Conservation (phyloP, 2,329 filamentous ascomycete genomes). For the Purpureocillium takamizusanense region DNA sequence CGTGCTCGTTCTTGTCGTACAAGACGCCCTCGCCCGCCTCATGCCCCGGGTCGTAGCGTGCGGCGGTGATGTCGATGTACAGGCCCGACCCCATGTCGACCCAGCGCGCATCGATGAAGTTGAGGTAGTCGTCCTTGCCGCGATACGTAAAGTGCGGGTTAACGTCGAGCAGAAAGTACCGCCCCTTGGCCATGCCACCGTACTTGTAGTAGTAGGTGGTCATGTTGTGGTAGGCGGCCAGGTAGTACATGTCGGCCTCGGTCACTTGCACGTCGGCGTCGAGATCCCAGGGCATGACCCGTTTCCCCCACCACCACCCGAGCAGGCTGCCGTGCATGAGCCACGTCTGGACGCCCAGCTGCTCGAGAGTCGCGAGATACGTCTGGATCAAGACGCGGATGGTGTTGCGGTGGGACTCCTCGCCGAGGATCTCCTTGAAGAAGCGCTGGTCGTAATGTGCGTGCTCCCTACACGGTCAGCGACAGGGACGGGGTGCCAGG, state of each 20-base stretch:
- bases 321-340: conserved; percentile 76
- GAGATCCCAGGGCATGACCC: conserved; percentile 67
- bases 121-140: conserved; percentile 25
- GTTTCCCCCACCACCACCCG: conserved; percentile 78
- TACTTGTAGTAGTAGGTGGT: conserved; percentile 35
- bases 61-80: conserved; percentile 43
- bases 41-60: conserved; percentile 37
- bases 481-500: neutral
- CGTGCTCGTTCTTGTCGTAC: conserved; percentile 41
- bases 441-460: conserved; percentile 28
- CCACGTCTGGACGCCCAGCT: conserved; percentile 67
- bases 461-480: neutral
- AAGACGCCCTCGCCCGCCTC: conserved; percentile 33
- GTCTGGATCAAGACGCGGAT: conserved; percentile 61
- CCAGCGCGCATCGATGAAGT: conserved; percentile 40
- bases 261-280: conserved; percentile 70
- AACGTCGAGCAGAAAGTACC: conserved; percentile 39
- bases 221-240: conserved; percentile 61
- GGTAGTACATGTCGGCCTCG: conserved; percentile 53
- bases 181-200: conserved; percentile 24
- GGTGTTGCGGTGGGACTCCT: conserved; percentile 51
- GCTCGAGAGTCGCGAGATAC: conserved; percentile 59
- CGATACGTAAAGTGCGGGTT: conserved; percentile 33
- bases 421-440: conserved; percentile 26
- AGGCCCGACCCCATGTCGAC: conserved; percentile 36